Evolutionary conservation across 2,329 filamentous ascomycete species (phyloP).

Genomic region (Arthroderma sp.): DNA sequence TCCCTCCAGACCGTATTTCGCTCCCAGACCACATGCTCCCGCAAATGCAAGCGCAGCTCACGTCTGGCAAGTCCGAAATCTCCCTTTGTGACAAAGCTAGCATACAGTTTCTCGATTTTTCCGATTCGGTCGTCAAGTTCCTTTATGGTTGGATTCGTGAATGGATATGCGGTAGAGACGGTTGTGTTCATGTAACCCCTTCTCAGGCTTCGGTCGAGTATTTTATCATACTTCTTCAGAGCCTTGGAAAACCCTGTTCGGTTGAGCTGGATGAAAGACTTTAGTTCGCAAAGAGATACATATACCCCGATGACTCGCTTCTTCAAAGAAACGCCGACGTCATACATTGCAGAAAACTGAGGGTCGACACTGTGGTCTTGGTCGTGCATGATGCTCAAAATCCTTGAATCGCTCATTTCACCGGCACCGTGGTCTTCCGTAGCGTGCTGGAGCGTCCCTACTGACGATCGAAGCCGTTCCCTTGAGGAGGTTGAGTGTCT

Average conservation of each 20-base stretch:
- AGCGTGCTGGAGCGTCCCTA: slow-evolving; percentile 6
- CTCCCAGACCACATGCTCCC: slow-evolving; percentile 98
- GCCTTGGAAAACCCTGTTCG: slow-evolving; percentile 93
- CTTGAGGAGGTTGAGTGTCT: slow-evolving; percentile 25
- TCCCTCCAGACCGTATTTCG: slow-evolving; percentile 97
- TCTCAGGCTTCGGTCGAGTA: slow-evolving; percentile 68
- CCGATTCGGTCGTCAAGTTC: slow-evolving; percentile 57
- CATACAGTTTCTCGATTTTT: slow-evolving; percentile 66
- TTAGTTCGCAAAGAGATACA: slow-evolving; percentile 85
- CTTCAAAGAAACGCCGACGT: slow-evolving; percentile 72
- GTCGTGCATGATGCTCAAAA: slow-evolving; percentile 51
- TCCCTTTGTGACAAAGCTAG: slow-evolving; percentile 67
- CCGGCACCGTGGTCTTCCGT: slow-evolving; percentile 19
- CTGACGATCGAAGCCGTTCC: slow-evolving; percentile 14
- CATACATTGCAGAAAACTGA: slow-evolving; percentile 56
- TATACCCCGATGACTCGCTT: slow-evolving; percentile 80
- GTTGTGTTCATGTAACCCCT: slow-evolving; percentile 58
- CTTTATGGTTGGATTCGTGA: slow-evolving; percentile 58
- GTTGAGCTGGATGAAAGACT: slow-evolving; percentile 92
- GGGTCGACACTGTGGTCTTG: slow-evolving; percentile 53
- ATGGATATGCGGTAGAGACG: slow-evolving; percentile 71
- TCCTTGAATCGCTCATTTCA: slow-evolving; percentile 28
- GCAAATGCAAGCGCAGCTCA: slow-evolving; percentile 76
- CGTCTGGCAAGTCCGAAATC: slow-evolving; percentile 64
- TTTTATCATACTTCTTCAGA: slow-evolving; percentile 98